Evolutionary conservation across 371 early-diverging fungal species (phyloP).

Genomic region (Capillidium heterosporum): DNA sequence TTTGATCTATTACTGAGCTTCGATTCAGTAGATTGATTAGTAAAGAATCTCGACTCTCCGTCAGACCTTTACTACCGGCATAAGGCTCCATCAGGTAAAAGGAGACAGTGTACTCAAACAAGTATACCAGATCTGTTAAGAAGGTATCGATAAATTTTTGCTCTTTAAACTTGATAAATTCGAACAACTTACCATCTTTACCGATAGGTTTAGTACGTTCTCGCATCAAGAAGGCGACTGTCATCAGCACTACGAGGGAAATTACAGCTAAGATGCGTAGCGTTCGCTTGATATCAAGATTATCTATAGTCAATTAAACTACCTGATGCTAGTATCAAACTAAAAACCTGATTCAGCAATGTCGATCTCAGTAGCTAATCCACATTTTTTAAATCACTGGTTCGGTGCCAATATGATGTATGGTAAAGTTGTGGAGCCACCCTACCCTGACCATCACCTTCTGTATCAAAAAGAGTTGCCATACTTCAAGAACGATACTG

Average conservation of each 20-base stretch:
- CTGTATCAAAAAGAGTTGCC: no score
- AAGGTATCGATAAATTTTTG: background rate
- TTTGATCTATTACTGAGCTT: conserved; percentile 39
- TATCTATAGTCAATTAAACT: conserved; percentile 30
- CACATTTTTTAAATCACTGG: no score
- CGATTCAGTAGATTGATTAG: conserved; percentile 31
- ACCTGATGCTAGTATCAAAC: conserved; percentile 47
- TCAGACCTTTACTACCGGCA: conserved; percentile 11
- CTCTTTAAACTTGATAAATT: background rate
- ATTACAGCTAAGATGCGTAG: conserved; percentile 37
- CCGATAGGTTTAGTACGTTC: conserved; percentile 3
- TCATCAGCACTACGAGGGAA: conserved; percentile 20
- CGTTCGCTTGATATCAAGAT: conserved; percentile 35
- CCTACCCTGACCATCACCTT: no score
- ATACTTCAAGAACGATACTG: no score
- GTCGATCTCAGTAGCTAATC: no score
- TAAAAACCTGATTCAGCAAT: conserved; percentile 53
- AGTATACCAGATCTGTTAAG: background rate
- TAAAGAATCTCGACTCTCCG: conserved; percentile 17
- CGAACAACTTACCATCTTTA: conserved; percentile 16
- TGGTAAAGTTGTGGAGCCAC: no score
- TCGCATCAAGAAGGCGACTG: conserved; percentile 14
- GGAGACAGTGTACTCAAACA: background rate
- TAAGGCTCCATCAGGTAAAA: background rate
- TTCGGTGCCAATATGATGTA: no score